These are phyloP conservation scores for Phalaenopsis hybrid DNA, from an alignment of 116 monocot genomes.

Conservation along the genomic window DNA sequence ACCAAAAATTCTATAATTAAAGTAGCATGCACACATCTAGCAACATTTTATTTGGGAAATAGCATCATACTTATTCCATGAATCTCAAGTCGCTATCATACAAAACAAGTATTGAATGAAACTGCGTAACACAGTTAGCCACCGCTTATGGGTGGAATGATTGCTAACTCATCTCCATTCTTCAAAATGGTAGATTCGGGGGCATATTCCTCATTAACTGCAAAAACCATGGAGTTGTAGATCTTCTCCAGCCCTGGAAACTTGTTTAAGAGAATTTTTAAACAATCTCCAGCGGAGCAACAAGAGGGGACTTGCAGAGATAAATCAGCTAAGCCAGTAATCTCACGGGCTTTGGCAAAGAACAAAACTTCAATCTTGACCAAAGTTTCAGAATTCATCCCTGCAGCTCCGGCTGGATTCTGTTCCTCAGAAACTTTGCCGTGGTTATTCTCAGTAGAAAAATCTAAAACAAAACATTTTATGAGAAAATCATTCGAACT, in stretches of 20 bases:
- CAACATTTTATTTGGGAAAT: no score
- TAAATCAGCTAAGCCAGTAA: conserved; percentile 42
- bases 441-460: not conserved
- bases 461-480: not conserved
- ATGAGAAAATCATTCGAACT: not conserved
- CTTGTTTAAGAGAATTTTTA: conserved; percentile 33
- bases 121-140: conserved; percentile 28
- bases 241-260: conserved; percentile 64
- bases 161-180: conserved; percentile 75
- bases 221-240: conserved; percentile 52
- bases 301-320: conserved; percentile 39
- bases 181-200: conserved; percentile 42
- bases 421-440: not conserved
- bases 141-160: conserved; percentile 93
- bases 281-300: conserved; percentile 58
- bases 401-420: not conserved
- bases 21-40: no score
- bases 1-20: no score
- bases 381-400: not conserved
- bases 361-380: conserved; percentile 66
- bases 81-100: no score
- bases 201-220: conserved; percentile 86
- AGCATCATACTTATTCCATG: no score
- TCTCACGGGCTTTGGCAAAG: conserved; percentile 81
- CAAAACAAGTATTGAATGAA: no score